Evolutionary conservation across 1,284 basidiomycete genomes (phyloP), one percentile per base, ranked within the genome.

Genomic region (Cryptococcus sp.): DNA sequence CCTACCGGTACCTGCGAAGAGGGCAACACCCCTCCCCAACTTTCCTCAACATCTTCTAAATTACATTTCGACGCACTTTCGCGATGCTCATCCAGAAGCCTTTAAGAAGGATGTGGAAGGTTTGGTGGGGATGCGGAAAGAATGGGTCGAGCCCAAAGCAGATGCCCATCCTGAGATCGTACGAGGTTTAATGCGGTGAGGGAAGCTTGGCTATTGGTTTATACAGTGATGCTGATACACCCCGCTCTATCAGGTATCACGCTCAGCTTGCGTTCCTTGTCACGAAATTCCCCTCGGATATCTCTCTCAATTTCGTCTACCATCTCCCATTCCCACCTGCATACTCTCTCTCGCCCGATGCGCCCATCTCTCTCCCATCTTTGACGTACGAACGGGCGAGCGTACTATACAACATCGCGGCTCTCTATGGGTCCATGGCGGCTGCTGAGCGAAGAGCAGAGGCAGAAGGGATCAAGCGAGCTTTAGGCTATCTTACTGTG

Each of bases 21-120:
- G 81, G 71, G 86, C 89, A 0, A 83, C 83, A 53, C 76, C 81
- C 1, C 72, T 87, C 34, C 81, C 85, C 22, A 79, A 65, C 6
- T 62, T 93, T 60, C 82, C 83, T 29, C 77, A 82, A 23, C 80
- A 85, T 5, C 81, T 88, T 1, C 83, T 86, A 44, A 80, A 81
- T 43, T 91, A 93, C 77, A 87, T 96, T 50, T 80, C 82, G n/a
- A 69, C 78, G 0, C 80, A 84, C 50, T 85, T 88, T 73, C 81
- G 83, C 7, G 87, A 89, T 44, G 85, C 86, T n/a, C 90, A 95
- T 70, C 91, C 93, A 0, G 91, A 93, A 67, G 86, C 87, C n/a
- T 94, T 93, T 80, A 86, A 82, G 73, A 81, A 83, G 67, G 93
- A 97, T 74, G 85, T 94, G 50, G 82, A 82, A 10, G 78, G 78